A percentile compares a stretch with the other conserved stretches of the same genome.
These are phyloP conservation scores for Amanita molliuscula DNA, from an alignment of 768 basidiomycete genomes.

Conservation along the genomic window DNA sequence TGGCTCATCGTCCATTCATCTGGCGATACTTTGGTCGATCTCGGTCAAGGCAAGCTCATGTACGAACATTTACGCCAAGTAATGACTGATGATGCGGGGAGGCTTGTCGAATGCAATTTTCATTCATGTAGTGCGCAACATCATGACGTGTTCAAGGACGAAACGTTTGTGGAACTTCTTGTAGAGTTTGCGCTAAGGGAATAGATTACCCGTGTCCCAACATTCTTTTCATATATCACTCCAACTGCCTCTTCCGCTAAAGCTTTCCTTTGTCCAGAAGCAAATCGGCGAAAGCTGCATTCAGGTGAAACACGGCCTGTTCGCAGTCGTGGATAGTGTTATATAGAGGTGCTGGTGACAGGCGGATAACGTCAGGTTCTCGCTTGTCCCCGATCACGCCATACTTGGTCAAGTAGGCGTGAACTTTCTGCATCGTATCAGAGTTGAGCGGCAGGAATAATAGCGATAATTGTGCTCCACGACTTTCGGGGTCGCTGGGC, in stretches of 20 bases:
- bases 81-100: slow-evolving; percentile 16
- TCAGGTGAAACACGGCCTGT: slow-evolving; percentile 52
- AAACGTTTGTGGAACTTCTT: slow-evolving; percentile 36
- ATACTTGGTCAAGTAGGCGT: slow-evolving; percentile 41
- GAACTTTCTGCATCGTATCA: slow-evolving; percentile 62
- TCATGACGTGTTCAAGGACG: slow-evolving; percentile 34
- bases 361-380: slow-evolving; percentile 82
- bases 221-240: not conserved
- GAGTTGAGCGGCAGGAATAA: slow-evolving; percentile 58
- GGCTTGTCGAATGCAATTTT: slow-evolving; percentile 19
- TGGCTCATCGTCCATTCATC: slow-evolving; percentile 75
- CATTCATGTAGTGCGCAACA: slow-evolving; percentile 43
- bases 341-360: slow-evolving; percentile 83
- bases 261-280: not conserved
- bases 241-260: not conserved
- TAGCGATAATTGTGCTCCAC: slow-evolving; percentile 86
- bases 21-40: slow-evolving; percentile 61
- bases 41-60: slow-evolving; percentile 51
- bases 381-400: slow-evolving; percentile 93
- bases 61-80: slow-evolving; percentile 37
- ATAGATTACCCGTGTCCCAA: not conserved
- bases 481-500: slow-evolving; percentile 49
- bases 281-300: slow-evolving; percentile 38
- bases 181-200: slow-evolving; percentile 2
- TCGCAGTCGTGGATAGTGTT: slow-evolving; percentile 75